Evolutionary conservation across 768 basidiomycete species (phyloP), one percentile per base, ranked within the genome.

Genomic region (Rhizopogon sp.): DNA sequence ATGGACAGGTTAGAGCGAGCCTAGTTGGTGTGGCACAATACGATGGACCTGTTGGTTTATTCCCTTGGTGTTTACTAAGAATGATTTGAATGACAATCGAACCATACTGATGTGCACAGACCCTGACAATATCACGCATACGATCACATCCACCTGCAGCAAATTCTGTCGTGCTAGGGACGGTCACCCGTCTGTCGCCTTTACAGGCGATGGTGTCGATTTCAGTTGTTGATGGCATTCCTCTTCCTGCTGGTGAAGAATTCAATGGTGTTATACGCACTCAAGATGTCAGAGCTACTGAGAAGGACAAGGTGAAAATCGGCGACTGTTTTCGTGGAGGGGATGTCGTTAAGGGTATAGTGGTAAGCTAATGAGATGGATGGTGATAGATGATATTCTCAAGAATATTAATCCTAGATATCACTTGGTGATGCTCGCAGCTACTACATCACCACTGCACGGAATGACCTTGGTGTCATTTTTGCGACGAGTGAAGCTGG

Each of bases 311-410:
- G 62, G 82, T 95, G 56, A 93, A 89, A 72, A 89, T 95, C 56
- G 84, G 85, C 33, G 90, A 93, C 62, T 96, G 92, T 64, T 97
- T 96, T 69, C 79, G 93, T 25, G 90, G 91, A 0, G 93, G 94
- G 13, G 93, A 97, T 65, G 89, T 95, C 49, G 87, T 97, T 33
- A 82, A 87, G 56, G 92, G 90, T 13, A 66, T 88, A 39, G 92
- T 96, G 63, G 93, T 94, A 67, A 67, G 87, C 76, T 17, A 6
- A 22, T 22, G 17, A 0, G 28, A 5, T 43, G 20, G 33, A 57
- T 31, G 29, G 39, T 35, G 44, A 39, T 39, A 7, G 17, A 28
- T 58, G 11, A 16, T 41, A 14, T 16, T 56, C 64, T 54, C 44
- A 59, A 40, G n/a, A 40, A 13, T 6, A 28, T 39, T 6, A 14